Percentiles rank a stretch among this genome's conserved stretches.
Evolutionary conservation across 768 basidiomycete species (phyloP).

Genomic region (Trichaptum fuscoviolaceum): DNA sequence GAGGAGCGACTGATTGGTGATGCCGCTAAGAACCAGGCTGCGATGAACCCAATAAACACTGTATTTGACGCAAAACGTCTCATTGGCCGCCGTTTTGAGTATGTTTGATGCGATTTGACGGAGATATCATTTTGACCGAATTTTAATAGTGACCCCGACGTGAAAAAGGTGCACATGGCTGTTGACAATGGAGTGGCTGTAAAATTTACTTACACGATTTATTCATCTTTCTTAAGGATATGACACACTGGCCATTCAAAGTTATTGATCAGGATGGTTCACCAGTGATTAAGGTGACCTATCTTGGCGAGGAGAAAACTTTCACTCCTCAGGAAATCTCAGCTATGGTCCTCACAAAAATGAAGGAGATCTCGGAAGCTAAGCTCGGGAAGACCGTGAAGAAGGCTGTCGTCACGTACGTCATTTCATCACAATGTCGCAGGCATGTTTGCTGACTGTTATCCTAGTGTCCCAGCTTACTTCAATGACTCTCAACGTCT

Average conservation of each 20-base stretch:
- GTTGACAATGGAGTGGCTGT: constrained; percentile 6
- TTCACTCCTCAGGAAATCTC: constrained; percentile 99
- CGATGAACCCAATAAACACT: constrained; percentile 99
- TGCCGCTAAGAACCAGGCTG: constrained; percentile 97
- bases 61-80: constrained; percentile 99
- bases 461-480: constrained; percentile 85
- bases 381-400: constrained; percentile 98
- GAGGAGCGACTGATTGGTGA: constrained; percentile 98
- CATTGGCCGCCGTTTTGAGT: constrained; percentile 97
- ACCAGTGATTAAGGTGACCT: constrained; percentile 93
- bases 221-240: constrained; percentile 53
- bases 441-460: not conserved
- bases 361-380: constrained; percentile 99
- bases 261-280: constrained; percentile 97
- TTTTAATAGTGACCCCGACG: constrained; percentile 75
- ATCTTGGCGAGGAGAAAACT: constrained; percentile 90
- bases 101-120: constrained; percentile 20
- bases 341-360: constrained; percentile 99
- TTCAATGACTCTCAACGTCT: constrained; percentile 99
- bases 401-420: constrained; percentile 97
- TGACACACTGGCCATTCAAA: constrained; percentile 96
- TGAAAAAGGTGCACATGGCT: constrained; percentile 63
- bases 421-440: constrained; percentile 16
- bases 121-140: constrained; percentile 10
- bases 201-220: constrained; percentile 6